Base-by-base conservation (phyloP, 2,329 filamentous ascomycete species). In the Cryphonectria radicalis region DNA sequence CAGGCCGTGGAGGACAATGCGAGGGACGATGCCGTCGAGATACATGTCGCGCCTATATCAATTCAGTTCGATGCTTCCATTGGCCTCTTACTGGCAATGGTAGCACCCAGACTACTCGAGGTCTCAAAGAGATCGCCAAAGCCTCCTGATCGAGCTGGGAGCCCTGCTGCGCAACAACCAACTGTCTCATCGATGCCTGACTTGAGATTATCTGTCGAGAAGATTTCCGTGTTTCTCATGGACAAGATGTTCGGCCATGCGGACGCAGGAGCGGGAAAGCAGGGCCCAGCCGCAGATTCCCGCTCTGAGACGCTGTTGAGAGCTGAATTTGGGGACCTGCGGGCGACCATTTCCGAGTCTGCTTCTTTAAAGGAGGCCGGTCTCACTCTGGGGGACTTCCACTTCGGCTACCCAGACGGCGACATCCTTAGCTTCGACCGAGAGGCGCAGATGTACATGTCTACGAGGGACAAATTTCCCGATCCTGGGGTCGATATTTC, bases 381-480 rank as follows among this genome's bases (percentile, higher is more conserved):
- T 57, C 75, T 90, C 14, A 81, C 85, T 60, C 76, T 91, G 1
- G 83, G 88, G 73, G 88, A 87, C 73, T 88, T 92, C 75, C 83
- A 82, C 0, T 89, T 92, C 74, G 89, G 90, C 0, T 91, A 92
- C 76, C 84, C 85, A 1, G 83, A 88, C 72, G 88, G 88, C 55
- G 86, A 90, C 69, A 90, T 92, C 50, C 73, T 92, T 50, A 90
- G 87, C 1, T 92, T 92, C 73, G 87, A 91, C 74, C 84, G 85
- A 55, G 84, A 82, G 25, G 81, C 85, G 50, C 86, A 88, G 63
- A 86, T 90, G 85, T 86, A 85, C 53, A 84, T 87, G 40, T 92
- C 89, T 1, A 84, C 89, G 2, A 84, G 85, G 66, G 89, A 90
- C 75, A 85, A 87, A 0, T 88, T 89, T 72, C 84, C 88, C 0